Base-by-base conservation (phyloP, 495 filamentous ascomycete genomes). In the Neurospora sp. region DNA sequence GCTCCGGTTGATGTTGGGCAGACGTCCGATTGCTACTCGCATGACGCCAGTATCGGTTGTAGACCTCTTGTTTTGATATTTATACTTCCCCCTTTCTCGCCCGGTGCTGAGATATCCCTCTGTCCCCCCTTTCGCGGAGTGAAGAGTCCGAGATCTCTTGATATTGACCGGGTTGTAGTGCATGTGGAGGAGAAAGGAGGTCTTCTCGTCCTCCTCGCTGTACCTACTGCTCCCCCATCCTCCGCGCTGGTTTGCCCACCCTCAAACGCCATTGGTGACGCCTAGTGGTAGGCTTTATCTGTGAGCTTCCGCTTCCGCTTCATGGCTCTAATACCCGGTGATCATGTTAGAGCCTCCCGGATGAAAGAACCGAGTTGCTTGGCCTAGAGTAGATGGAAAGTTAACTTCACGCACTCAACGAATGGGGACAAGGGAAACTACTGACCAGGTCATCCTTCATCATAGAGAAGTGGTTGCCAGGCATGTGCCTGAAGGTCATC, bases 381-480 rank as follows among this genome's bases (percentile, higher is more conserved):
- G 27, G 83, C 84, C 81, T 82, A 70, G 5, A 27, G 31, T 5
- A 68, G 11, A 68, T 10, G 27, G 18, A 11, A 20, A 39, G 35
- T 39, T 39, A 38, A n/a, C 22, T 14, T 31, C 27, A 18, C 14
- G 27, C 5, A 20, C 20, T n/a, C 68, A 38, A n/a, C 27, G 5
- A 40, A 20, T 12, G 27, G 27, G 11, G 38, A 48, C 6, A 70
- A 42, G 14, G 20, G 41, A 42, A 41, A 22, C 37, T 70, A 84
- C 85, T 79, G 79, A 89, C 87, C 73, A 84, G 73, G 35, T 86
- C 82, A 72, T 84, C 86, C 72, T 87, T 87, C 88, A 92, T 91
- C 90, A 92, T 92, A 1, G 86, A 88, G 79, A 91, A 91, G 79
- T 92, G 90, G 73, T 92, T 91, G 8, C 90, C 90, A 3, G 85